Conservation (phyloP, 2,329 filamentous ascomycete species). For the Aspergillus sp. region DNA sequence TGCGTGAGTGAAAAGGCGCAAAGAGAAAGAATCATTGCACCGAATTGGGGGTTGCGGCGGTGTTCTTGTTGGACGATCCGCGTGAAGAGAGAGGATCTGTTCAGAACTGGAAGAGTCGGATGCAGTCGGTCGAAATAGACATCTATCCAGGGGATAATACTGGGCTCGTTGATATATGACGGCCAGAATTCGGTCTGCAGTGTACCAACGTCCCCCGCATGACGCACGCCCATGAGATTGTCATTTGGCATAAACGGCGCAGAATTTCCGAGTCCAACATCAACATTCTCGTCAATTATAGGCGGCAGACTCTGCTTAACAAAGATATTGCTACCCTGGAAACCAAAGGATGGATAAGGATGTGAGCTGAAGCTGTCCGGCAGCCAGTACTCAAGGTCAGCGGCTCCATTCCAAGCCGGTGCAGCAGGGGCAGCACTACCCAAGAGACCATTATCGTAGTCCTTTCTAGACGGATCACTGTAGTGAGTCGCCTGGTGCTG, state of each 20-base stretch:
- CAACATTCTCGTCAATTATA: background rate
- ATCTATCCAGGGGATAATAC: slow-evolving; percentile 44
- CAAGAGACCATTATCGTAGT: background rate
- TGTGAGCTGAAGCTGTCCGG: background rate
- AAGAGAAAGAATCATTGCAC: slow-evolving; percentile 44
- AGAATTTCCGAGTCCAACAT: background rate
- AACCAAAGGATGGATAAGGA: background rate
- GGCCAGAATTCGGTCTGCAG: slow-evolving; percentile 35
- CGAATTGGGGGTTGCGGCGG: slow-evolving; percentile 44
- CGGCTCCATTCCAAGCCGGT: background rate
- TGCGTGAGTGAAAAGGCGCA: slow-evolving; percentile 48
- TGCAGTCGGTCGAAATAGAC: slow-evolving; percentile 48
- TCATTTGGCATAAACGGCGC: background rate
- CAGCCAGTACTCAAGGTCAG: slow-evolving; percentile 4
- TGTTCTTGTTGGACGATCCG: slow-evolving; percentile 45
- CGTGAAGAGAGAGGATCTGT: slow-evolving; percentile 42
- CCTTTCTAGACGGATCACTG: background rate
- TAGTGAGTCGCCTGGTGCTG: background rate
- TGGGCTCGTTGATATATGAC: slow-evolving; percentile 39
- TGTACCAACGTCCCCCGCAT: too few species aligned
- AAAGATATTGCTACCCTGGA: slow-evolving; percentile 1
- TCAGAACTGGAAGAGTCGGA: slow-evolving; percentile 44
- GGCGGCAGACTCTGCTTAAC: background rate
- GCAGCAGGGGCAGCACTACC: slow-evolving; percentile 1
- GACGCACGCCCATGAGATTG: background rate